Base-by-base conservation (phyloP, 345 rosid genomes). In the Salix udensis region DNA sequence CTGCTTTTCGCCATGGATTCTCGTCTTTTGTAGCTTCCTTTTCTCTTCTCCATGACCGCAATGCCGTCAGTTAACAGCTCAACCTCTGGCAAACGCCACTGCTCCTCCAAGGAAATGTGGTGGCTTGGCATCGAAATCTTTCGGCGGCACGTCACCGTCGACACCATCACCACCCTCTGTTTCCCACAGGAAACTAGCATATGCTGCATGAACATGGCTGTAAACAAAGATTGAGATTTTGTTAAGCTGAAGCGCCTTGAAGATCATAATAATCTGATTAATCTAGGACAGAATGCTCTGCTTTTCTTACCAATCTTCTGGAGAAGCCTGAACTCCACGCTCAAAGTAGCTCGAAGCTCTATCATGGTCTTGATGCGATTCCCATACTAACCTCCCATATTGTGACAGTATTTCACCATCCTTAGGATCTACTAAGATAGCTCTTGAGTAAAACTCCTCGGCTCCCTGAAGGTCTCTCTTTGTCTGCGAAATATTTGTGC, bases 121-220 rank as follows among this genome's bases (percentile, higher is more conserved):
- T 24, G 67, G 31, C 42, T 61, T 12, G 15, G 61, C 16, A 16
- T 76, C 68, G 9, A 14, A 67, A 30, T 62, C 78, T n/a, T 19
- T 48, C 10, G 79, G 80, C 10, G 80, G 80, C 7, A 18, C 77
- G 1, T 7, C 4, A 19, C 85, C 72, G 61, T 71, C 83, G 28
- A 71, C 79, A 8, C 74, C 83, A 13, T 82, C 13, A 42, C 12
- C 88, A 50, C 84, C 87, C 68, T 87, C 91, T 2, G 76, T 73
- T 70, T 90, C 89, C 94, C 94, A 88, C 0, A 88, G 87, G 69
- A 90, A 87, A 21, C 81, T 76, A 11, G 94, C 94, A 80, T 88
- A 88, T 19, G 92, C 86, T 46, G 94, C 92, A 6, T 86, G 91
- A 46, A 90, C 88, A 77, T 86, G 87, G 81, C 94, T 90, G 88